Base-by-base conservation (phyloP, 2,329 filamentous ascomycete species). In the Ophiostoma perfectum region DNA sequence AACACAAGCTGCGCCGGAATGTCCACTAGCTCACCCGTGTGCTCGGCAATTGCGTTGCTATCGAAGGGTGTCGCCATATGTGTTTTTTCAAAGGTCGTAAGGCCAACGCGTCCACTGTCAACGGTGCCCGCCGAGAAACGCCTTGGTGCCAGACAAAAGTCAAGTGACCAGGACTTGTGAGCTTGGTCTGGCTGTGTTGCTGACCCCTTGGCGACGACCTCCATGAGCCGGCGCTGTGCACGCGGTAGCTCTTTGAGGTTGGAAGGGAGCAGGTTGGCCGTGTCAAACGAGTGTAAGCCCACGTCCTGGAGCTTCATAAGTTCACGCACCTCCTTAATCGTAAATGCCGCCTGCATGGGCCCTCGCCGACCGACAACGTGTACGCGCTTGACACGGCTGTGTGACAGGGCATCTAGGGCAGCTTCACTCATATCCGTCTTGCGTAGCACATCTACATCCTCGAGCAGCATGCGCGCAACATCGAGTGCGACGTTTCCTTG, bases 401-500 rank as follows among this genome's bases (percentile, higher is more conserved):
- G 84, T 1, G 87, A 83, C 58, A 99, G 78, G 0, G 85, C 84
- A 66, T 92, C 88, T 14, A 98, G 78, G 0, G 95, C 95, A 74
- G 91, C 85, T 70, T 93, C 90, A 1, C 93, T 88, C 64, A 99
- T 98, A 76, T 99, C 95, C 0, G 95, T 97, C 74, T 88, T 88
- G 6, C 86, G 83, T 63, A 99, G 81, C 36, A 84, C 80, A 73
- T 94, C 87, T 0, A 96, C 81, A 70, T 91, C 86, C 66, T 90
- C 88, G 14, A 99, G 82, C 5, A 99, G 81, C 74, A 96, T 94
- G 39, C 96, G 86, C 1, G 94, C 93, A 16, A 99, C 91, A 77
- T 99, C 95, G 64, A 99, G 81, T 0, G 95, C 95, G 8, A 99
- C 95, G 78, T 99, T 99, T 16, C 95, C 95, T 75, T 99, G 94